phyloP scores from a whole-genome alignment of 768 basidiomycete genomes.

The Lyophyllum shimeji region DNA sequence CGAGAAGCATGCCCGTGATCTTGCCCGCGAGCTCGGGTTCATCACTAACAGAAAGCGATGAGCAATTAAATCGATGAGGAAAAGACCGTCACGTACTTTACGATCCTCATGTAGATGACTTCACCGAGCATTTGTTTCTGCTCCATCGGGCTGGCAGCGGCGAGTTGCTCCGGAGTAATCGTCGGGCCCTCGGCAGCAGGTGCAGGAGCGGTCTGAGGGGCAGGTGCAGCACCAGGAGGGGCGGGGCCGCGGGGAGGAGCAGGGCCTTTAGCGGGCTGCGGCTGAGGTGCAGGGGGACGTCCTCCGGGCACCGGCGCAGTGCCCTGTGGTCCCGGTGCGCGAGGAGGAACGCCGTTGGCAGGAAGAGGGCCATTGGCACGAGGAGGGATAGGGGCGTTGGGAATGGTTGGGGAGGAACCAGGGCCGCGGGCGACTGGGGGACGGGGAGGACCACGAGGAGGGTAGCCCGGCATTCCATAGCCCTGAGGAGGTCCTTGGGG shows the following conservation, averaged over 20 bases:
- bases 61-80: slow-evolving; percentile 9
- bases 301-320: slow-evolving; percentile 44
- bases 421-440: slow-evolving; percentile 67
- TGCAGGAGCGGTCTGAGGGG: slow-evolving; percentile 38
- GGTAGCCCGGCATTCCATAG: slow-evolving; percentile 71
- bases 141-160: slow-evolving; percentile 72
- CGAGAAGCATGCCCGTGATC: slow-evolving; percentile 97
- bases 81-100: slow-evolving; percentile 50
- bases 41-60: slow-evolving; percentile 38
- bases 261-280: slow-evolving; percentile 37
- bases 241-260: slow-evolving; percentile 45
- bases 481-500: slow-evolving; percentile 71
- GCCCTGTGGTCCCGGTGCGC: slow-evolving; percentile 47
- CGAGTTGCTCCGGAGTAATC: slow-evolving; percentile 47
- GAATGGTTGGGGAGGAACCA: slow-evolving; percentile 66
- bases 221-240: slow-evolving; percentile 35
- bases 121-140: slow-evolving; percentile 99
- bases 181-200: slow-evolving; percentile 42
- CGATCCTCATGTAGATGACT: slow-evolving; percentile 91
- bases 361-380: slow-evolving; percentile 64
- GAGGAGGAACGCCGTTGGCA: slow-evolving; percentile 51
- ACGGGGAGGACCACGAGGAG: slow-evolving; percentile 59
- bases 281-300: slow-evolving; percentile 38
- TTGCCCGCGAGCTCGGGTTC: slow-evolving; percentile 96
- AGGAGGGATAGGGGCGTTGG: slow-evolving; percentile 64